Evolutionary conservation across 2,329 filamentous ascomycete species (phyloP).

Genomic region (Huntiella moniliformis): DNA sequence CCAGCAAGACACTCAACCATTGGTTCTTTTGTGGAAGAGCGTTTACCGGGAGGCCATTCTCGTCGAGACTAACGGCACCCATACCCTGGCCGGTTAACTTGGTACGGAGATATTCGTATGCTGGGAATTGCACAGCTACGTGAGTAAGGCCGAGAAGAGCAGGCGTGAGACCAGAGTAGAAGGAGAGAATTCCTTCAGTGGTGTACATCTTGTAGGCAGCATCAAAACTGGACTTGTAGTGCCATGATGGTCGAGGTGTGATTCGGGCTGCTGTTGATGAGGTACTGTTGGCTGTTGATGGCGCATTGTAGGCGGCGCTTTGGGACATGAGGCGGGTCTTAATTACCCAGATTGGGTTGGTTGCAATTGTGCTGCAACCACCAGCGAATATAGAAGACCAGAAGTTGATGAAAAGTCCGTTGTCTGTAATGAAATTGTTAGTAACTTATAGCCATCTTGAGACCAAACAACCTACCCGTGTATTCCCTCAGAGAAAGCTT

Average conservation of each 20-base stretch:
- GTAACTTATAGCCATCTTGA: neutral
- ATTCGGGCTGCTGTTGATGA: too few relatives aligned
- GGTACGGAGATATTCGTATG: constrained; percentile 85
- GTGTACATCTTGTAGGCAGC: constrained; percentile 92
- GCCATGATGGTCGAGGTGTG: constrained; percentile 39
- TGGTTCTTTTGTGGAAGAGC: constrained; percentile 24
- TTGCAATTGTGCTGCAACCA: constrained; percentile 79
- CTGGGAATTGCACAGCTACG: constrained; percentile 90
- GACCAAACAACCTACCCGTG: constrained; percentile 31
- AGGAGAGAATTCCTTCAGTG: constrained; percentile 70
- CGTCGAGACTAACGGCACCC: constrained; percentile 42
- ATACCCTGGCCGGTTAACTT: constrained; percentile 79
- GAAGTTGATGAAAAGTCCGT: constrained; percentile 45
- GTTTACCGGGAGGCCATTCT: constrained; percentile 12
- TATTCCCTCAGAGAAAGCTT: constrained; percentile 53
- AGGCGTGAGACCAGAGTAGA: constrained; percentile 87
- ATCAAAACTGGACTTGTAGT: constrained; percentile 77
- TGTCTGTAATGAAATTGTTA: constrained; percentile 9
- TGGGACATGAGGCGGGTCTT: constrained; percentile 98
- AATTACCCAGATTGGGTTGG: constrained; percentile 98
- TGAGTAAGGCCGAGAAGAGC: constrained; percentile 83
- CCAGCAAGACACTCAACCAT: constrained; percentile 67
- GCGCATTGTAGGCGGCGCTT: constrained; percentile 26
- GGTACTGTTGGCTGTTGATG: constrained; percentile 18
- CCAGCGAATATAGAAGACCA: constrained; percentile 84